These are phyloP conservation scores for Candida oleophila DNA, from an alignment of 805 yeast genomes.

Conservation along the genomic window DNA sequence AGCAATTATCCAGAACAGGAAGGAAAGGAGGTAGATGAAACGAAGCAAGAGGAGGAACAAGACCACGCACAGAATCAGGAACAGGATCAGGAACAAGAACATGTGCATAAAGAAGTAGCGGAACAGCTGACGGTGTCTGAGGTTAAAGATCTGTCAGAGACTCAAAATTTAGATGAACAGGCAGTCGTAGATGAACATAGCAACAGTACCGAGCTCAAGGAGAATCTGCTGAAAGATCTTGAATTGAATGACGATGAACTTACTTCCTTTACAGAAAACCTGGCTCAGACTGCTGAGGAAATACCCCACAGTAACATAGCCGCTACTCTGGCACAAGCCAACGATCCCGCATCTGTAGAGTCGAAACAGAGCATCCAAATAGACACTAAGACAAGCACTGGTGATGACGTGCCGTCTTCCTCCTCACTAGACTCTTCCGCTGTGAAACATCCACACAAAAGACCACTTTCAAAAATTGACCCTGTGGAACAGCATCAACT, in stretches of 20 bases:
- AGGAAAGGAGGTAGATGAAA: not conserved
- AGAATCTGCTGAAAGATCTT: too few relatives aligned
- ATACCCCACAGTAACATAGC: not conserved
- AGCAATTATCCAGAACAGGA: too few relatives aligned
- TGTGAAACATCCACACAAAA: constrained; percentile 3
- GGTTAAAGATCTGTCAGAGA: not conserved
- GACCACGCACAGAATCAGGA: not conserved
- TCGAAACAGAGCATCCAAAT: too few relatives aligned
- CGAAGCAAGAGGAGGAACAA: not conserved
- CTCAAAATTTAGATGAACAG: too few relatives aligned
- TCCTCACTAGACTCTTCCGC: not conserved
- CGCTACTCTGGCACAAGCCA: too few relatives aligned
- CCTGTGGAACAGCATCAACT: constrained; percentile 39
- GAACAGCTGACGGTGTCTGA: not conserved
- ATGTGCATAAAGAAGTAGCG: not conserved
- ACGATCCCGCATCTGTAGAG: too few relatives aligned
- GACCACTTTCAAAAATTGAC: constrained; percentile 15
- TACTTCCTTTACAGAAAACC: not conserved
- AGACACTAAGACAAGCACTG: too few relatives aligned
- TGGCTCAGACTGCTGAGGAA: not conserved
- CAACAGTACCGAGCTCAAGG: too few relatives aligned
- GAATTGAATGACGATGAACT: not conserved
- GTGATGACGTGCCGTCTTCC: too few relatives aligned
- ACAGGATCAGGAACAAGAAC: not conserved
- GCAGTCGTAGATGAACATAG: too few relatives aligned